Evolutionary conservation across 768 basidiomycete genomes (phyloP).

Genomic region (Neoboletus magnificus): DNA sequence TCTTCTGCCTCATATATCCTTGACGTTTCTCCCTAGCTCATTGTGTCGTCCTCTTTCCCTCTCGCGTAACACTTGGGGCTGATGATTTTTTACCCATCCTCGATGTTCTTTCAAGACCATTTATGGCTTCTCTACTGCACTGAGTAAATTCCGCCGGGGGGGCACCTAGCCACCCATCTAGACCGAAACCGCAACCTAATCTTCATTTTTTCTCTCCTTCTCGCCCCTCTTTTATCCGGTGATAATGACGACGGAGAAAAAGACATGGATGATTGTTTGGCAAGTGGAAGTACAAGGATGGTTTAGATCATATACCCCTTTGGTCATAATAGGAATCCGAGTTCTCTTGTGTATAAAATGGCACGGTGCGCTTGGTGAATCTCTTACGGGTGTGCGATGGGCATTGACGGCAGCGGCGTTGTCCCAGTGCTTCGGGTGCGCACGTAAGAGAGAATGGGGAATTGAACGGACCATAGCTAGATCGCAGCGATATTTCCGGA

Average conservation of each 20-base stretch:
- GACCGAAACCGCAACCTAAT: conserved; percentile 27
- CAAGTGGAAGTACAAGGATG: conserved; percentile 18
- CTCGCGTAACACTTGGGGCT: conserved; percentile 22
- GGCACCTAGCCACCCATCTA: conserved; percentile 22
- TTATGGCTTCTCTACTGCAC: conserved; percentile 19
- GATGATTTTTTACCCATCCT: conserved; percentile 26
- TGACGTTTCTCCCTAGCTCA: conserved; percentile 24
- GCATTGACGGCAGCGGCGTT: neutral
- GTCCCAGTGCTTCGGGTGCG: neutral
- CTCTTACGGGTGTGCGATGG: neutral
- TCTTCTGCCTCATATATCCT: conserved; percentile 36
- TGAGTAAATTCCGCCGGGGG: conserved; percentile 27
- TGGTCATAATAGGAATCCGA: conserved; percentile 19
- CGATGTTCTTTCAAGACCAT: conserved; percentile 18
- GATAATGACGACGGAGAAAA: conserved; percentile 8
- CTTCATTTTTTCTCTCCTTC: conserved; percentile 9
- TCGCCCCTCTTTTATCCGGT: conserved; percentile 4
- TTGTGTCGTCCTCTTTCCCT: conserved; percentile 18
- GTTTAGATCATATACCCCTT: conserved; percentile 20
- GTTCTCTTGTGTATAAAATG: conserved; percentile 13
- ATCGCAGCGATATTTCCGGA: too few species aligned
- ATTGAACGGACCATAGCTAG: neutral
- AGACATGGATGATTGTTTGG: conserved; percentile 18
- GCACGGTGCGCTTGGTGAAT: conserved; percentile 14
- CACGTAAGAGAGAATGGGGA: too few species aligned